Evolutionary conservation across 2,329 filamentous ascomycete species (phyloP), one percentile per base, ranked within the genome.

Genomic region (Arthrobotrys pseudoclavata): DNA sequence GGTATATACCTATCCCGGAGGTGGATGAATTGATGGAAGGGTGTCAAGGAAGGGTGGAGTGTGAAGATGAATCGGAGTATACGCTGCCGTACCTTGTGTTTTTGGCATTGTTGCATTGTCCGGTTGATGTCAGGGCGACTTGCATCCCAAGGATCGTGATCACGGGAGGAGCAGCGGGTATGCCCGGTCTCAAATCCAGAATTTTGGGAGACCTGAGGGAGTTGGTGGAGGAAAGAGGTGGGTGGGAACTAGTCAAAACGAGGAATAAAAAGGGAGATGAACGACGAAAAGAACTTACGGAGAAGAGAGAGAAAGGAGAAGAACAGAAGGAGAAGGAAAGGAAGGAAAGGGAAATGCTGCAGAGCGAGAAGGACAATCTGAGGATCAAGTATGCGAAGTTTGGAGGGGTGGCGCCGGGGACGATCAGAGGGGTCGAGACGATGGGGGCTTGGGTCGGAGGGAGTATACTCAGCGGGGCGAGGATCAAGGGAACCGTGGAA

Each of bases 71-170:
- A 81, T 87, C 99, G 80, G 95, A 98, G 79, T 87, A 92, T 18
- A 90, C 95, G 0, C 82, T 98, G 0, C 92, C 92, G 63, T 83
- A 90, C 12, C 87, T 98, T 7, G 86, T 96, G 1, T 96, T 97
- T 84, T 88, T 89, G 66, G 88, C 90, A 42, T 87, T 99, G 0
- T 86, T 96, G 0, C 87, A 89, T 6, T 86, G 97, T 0, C 92
- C 94, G 0, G 85, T 95, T 3, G 96, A 99, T 83, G 90, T 94
- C 3, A 90, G 96, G 24, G 91, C 92, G 0, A 85, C 91, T 3
- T 97, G 95, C 83, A 96, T 97, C 90, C 90, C 94, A 0, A 91
- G 95, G 45, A 92, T 98, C 53, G 86, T 97, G 15, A 92, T 99
- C 82, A 91, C 91, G 0, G 96, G 96, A 34, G 93, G 93, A 1